Conservation (phyloP, 345 rosid species). For the Brassica carinata region DNA sequence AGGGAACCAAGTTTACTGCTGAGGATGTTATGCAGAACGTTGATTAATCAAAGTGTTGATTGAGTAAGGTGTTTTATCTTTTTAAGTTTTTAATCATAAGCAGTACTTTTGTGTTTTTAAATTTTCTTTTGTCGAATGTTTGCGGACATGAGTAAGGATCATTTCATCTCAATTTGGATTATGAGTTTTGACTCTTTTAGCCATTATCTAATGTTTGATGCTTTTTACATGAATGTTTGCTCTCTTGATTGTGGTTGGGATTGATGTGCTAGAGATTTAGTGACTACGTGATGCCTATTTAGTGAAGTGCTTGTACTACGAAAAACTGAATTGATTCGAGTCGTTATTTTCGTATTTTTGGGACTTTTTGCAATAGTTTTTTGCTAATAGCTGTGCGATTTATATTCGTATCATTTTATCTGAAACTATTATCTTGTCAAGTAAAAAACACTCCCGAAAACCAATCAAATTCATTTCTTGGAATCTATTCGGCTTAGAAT, state of each 20-base stretch:
- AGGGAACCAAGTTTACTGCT: constrained; percentile 72
- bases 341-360: background rate
- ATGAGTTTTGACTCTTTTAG: constrained; percentile 4
- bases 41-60: constrained; percentile 38
- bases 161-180: constrained; percentile 1
- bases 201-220: background rate
- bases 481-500: too few relatives aligned
- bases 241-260: background rate
- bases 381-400: background rate
- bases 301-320: background rate
- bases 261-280: background rate
- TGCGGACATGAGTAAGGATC: background rate
- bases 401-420: background rate
- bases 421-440: too few relatives aligned
- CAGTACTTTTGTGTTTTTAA: background rate
- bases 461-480: too few relatives aligned
- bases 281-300: background rate
- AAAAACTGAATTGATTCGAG: too few relatives aligned
- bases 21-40: constrained; percentile 86
- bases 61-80: background rate
- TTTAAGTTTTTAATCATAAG: background rate
- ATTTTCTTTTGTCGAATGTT: background rate
- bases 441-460: too few relatives aligned
- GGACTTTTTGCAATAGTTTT: background rate
- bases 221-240: background rate